Percentiles rank a stretch among this genome's conserved stretches.
These are phyloP conservation scores for Aspergillus asperescens DNA, from an alignment of 495 filamentous ascomycete species.

Conservation along the genomic window DNA sequence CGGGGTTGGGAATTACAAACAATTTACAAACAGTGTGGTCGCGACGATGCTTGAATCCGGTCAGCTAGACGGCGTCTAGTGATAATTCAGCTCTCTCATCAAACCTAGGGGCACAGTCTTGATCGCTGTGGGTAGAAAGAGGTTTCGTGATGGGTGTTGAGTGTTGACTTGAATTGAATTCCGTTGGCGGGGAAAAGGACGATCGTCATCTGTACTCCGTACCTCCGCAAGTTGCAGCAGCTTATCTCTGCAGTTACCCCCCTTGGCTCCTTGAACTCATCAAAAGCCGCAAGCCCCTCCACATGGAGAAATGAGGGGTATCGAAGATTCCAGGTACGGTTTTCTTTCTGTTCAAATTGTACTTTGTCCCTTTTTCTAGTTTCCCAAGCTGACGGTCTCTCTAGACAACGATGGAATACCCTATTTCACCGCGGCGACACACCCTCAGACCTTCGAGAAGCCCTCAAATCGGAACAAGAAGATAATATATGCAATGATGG, in stretches of 20 bases:
- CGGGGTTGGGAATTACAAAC: too few species aligned
- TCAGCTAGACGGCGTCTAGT: not conserved
- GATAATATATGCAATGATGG: conserved; percentile 61
- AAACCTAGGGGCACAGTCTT: too few species aligned
- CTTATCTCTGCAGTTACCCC: conserved; percentile 4
- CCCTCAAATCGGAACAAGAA: conserved; percentile 53
- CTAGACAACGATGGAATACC: conserved; percentile 59
- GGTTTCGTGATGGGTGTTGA: not conserved
- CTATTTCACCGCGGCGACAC: conserved; percentile 56
- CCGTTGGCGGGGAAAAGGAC: not conserved
- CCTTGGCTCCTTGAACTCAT: conserved; percentile 12
- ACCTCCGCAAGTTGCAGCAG: not conserved
- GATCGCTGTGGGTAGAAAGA: not conserved
- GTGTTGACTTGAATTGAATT: not conserved
- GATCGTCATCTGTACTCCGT: not conserved
- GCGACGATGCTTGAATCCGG: not conserved
- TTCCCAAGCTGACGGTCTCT: conserved; percentile 11
- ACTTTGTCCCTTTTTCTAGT: too few species aligned
- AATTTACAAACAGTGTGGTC: not conserved
- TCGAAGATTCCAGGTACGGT: conserved; percentile 56
- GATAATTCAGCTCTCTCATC: not conserved
- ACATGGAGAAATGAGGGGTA: conserved; percentile 53
- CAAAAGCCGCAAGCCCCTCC: conserved; percentile 10
- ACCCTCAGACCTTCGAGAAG: conserved; percentile 59
- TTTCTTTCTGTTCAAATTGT: not conserved